Percentiles rank a stretch among this genome's conserved stretches.
phyloP scores from a whole-genome alignment of 352 stramenopile genomes.

The Phytophthora citrophthora region DNA sequence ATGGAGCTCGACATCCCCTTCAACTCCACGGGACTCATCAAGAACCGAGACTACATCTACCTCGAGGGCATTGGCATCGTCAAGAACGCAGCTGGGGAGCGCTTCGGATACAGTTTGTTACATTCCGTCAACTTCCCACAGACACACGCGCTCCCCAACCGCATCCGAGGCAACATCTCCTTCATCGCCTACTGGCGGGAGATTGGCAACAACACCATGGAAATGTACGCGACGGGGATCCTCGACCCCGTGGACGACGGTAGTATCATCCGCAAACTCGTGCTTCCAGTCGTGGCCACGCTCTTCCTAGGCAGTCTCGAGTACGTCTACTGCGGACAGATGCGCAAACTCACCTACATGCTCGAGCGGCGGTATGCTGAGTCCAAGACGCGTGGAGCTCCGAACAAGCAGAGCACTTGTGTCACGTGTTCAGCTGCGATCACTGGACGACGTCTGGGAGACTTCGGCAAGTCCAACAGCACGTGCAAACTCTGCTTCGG shows the following conservation, averaged over 20 bases:
- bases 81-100: neutral
- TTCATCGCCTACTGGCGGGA: constrained; percentile 2
- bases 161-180: constrained; percentile 5
- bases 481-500: constrained; percentile 8
- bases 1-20: constrained; percentile 2
- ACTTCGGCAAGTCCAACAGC: constrained; percentile 11
- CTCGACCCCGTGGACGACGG: neutral
- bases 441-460: constrained; percentile 1
- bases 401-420: constrained; percentile 6
- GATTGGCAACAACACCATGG: constrained; percentile 2
- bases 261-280: neutral
- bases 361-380: constrained; percentile 6
- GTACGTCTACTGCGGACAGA: constrained; percentile 9
- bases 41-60: neutral
- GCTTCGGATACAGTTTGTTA: neutral
- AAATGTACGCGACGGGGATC: constrained; percentile 2
- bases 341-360: constrained; percentile 11
- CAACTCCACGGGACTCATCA: neutral
- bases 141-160: constrained; percentile 2
- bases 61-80: neutral
- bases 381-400: constrained; percentile 8
- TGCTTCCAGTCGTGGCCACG: neutral
- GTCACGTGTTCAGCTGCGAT: constrained; percentile 5
- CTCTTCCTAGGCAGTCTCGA: constrained; percentile 8
- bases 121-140: neutral